Evolutionary conservation across 257 asterid species (phyloP).

Genomic region (Prunella vulgaris): DNA sequence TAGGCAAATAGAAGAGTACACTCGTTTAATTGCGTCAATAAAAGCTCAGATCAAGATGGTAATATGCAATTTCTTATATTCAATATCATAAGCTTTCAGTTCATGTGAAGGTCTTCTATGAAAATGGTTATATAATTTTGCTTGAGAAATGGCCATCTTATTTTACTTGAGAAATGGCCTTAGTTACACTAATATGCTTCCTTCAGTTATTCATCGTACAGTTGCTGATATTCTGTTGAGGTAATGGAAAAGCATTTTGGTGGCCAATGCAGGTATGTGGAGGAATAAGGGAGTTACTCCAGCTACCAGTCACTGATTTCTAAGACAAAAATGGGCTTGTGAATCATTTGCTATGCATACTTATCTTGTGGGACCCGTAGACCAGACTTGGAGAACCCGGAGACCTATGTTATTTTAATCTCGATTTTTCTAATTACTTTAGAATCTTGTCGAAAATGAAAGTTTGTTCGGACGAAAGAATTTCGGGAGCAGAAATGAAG

Average conservation of each 20-base stretch:
- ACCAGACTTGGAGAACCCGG: background rate
- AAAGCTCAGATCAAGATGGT: slow-evolving; percentile 87
- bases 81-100: background rate
- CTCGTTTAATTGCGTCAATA: slow-evolving; percentile 64
- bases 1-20: slow-evolving; percentile 77
- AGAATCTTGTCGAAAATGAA: background rate
- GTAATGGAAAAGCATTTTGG: background rate
- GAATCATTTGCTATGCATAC: background rate
- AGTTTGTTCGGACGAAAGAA: background rate
- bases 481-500: background rate
- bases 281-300: slow-evolving; percentile 69
- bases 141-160: background rate
- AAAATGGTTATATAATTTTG: background rate
- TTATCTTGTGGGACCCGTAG: too few species aligned
- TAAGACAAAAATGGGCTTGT: background rate
- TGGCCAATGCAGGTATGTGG: slow-evolving; percentile 60
- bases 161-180: background rate
- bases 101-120: background rate
- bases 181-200: background rate
- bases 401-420: background rate
- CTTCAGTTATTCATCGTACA: background rate
- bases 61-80: background rate
- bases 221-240: too few species aligned
- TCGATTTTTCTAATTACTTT: background rate
- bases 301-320: slow-evolving; percentile 37